Conservation (phyloP, 139 green algal genomes). For the Yamagishiella unicocca region DNA sequence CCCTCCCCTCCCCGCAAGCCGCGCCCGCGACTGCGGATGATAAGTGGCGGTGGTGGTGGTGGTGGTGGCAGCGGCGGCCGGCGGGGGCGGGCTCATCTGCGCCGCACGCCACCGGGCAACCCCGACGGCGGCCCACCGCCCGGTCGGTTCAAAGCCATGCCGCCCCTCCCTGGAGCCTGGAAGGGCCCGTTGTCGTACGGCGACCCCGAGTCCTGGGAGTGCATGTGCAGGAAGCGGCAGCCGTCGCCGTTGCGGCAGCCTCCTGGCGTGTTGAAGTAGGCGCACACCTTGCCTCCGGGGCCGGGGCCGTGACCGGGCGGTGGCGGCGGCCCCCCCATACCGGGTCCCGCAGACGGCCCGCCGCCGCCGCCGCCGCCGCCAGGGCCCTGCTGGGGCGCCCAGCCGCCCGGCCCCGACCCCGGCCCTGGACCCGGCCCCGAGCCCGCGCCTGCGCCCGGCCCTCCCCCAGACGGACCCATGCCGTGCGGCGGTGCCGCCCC, state of each 20-base stretch:
- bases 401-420: too few species aligned
- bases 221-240: slow-evolving; percentile 45
- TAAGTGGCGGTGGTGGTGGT: too few species aligned
- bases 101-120: not conserved
- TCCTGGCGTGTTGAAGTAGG: slow-evolving; percentile 27
- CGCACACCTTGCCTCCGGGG: slow-evolving; percentile 27
- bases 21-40: too few species aligned
- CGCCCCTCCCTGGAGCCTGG: not conserved
- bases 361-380: too few species aligned
- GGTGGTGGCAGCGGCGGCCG: too few species aligned
- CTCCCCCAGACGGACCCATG: not conserved
- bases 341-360: not conserved
- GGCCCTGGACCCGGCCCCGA: not conserved
- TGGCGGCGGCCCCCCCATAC: not conserved
- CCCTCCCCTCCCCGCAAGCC: too few species aligned
- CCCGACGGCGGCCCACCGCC: not conserved
- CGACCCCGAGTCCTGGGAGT: not conserved
- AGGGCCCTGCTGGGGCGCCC: too few species aligned
- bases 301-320: not conserved
- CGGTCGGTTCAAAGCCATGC: not conserved
- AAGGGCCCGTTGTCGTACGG: not conserved
- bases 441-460: not conserved
- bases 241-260: slow-evolving; percentile 45
- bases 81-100: too few species aligned
- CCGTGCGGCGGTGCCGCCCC: not conserved